Evolutionary conservation across 2,329 filamentous ascomycete genomes (phyloP).

Genomic region (Colletotrichum horii): DNA sequence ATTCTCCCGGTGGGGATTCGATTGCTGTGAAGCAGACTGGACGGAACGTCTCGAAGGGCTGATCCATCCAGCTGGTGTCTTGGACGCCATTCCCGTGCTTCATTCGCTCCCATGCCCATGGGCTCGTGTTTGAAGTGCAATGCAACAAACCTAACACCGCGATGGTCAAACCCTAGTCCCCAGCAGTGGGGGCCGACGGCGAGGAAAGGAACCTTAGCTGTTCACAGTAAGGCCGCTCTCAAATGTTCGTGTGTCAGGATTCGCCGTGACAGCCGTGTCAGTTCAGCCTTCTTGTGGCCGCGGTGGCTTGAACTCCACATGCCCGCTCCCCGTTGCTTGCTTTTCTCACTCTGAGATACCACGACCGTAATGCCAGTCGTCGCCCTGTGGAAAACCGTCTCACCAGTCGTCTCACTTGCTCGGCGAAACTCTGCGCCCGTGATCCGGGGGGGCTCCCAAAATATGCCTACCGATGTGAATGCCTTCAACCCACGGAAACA

Average conservation of each 20-base stretch:
- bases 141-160: background rate
- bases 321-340: background rate
- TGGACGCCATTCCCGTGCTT: slow-evolving; percentile 2
- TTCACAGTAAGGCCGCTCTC: background rate
- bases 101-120: background rate
- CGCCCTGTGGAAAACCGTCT: slow-evolving; percentile 1
- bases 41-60: background rate
- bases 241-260: background rate
- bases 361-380: background rate
- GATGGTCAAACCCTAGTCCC: background rate
- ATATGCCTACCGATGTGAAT: background rate
- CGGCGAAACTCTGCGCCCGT: background rate
- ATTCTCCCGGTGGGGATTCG: background rate
- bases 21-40: slow-evolving; percentile 19
- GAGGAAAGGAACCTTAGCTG: background rate
- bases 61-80: slow-evolving; percentile 12
- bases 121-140: background rate
- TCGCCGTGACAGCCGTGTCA: background rate
- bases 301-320: background rate
- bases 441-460: background rate
- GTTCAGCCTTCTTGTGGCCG: background rate
- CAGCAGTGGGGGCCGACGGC: background rate
- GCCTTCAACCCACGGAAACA: background rate
- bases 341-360: background rate
- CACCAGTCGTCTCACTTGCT: background rate